Percentiles rank a stretch among this genome's conserved stretches.
phyloP scores from a whole-genome alignment of 352 stramenopile species.

The Nothophytophthora sp. region DNA sequence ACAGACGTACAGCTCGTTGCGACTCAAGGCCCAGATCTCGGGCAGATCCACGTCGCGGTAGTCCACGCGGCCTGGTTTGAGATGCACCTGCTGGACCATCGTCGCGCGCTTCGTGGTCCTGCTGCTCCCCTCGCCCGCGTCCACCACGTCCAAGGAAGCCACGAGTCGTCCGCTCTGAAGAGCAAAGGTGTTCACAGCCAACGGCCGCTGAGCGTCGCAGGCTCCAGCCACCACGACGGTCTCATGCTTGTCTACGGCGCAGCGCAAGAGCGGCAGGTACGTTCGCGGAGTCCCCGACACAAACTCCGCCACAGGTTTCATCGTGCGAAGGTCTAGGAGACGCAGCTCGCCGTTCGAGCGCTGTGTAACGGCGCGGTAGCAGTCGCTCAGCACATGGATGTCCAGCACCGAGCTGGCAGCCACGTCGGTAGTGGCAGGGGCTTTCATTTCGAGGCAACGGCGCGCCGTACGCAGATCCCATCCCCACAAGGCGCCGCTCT shows the following conservation, averaged over 20 bases:
- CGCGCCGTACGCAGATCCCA: constrained; percentile 45
- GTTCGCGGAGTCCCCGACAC: constrained; percentile 18
- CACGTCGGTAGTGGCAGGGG: background rate
- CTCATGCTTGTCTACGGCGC: constrained; percentile 35
- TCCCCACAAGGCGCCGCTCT: constrained; percentile 43
- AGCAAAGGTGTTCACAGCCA: constrained; percentile 30
- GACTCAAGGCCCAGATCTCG: constrained; percentile 45
- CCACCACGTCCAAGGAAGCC: constrained; percentile 18
- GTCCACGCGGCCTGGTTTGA: constrained; percentile 9
- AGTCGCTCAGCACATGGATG: constrained; percentile 45
- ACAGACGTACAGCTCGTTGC: constrained; percentile 38
- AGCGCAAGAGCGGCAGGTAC: constrained; percentile 37
- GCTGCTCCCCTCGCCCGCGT: background rate
- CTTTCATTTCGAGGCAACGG: constrained; percentile 26
- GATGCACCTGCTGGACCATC: constrained; percentile 40
- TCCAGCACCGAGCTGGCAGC: constrained; percentile 28
- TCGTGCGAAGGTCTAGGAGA: constrained; percentile 50
- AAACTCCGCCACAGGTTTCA: constrained; percentile 36
- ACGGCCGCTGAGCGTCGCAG: constrained; percentile 12
- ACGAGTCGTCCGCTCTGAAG: constrained; percentile 26
- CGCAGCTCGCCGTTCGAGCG: constrained; percentile 44
- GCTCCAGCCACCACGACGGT: constrained; percentile 39
- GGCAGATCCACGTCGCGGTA: constrained; percentile 15
- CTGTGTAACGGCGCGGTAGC: constrained; percentile 37
- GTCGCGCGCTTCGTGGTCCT: constrained; percentile 6